Conservation (phyloP, 2,329 filamentous ascomycete genomes). For the Talaromyces sp. region DNA sequence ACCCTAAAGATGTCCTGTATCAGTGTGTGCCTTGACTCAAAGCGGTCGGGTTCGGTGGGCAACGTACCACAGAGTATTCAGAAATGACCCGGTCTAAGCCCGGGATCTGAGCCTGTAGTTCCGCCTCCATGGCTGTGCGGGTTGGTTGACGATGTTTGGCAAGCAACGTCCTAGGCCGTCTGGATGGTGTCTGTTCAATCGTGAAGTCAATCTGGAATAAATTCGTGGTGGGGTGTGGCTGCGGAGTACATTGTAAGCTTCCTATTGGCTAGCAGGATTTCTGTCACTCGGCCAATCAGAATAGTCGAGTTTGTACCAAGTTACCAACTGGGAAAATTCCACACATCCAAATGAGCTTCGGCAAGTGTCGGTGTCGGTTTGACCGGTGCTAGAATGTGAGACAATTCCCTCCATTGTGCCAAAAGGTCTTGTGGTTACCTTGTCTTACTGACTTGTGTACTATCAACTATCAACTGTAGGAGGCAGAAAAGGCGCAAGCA, state of each 20-base stretch:
- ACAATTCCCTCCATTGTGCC: too few relatives aligned
- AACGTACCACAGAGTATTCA: slow-evolving; percentile 72
- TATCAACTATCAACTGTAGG: too few relatives aligned
- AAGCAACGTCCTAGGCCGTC: background rate
- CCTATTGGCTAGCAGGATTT: background rate
- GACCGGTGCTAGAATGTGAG: too few relatives aligned
- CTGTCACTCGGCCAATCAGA: slow-evolving; percentile 2
- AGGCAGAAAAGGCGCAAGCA: too few relatives aligned
- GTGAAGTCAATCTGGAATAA: slow-evolving; percentile 3
- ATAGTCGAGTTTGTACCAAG: background rate
- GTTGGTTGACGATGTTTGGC: background rate
- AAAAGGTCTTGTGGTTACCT: too few relatives aligned
- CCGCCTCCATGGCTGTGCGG: slow-evolving; percentile 62
- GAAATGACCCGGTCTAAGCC: slow-evolving; percentile 84
- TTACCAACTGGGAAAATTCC: background rate
- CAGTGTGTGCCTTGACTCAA: background rate
- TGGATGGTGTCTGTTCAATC: background rate
- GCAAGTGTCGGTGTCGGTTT: background rate
- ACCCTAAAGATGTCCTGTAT: slow-evolving; percentile 48
- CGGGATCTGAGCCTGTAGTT: slow-evolving; percentile 78
- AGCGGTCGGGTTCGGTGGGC: background rate
- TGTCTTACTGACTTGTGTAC: background rate
- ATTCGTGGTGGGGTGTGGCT: slow-evolving; percentile 9
- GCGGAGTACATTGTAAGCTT: slow-evolving; percentile 6
- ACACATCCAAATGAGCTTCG: background rate